Conservation (phyloP, 305 asterid genomes). For the Fraxinus latifolia region DNA sequence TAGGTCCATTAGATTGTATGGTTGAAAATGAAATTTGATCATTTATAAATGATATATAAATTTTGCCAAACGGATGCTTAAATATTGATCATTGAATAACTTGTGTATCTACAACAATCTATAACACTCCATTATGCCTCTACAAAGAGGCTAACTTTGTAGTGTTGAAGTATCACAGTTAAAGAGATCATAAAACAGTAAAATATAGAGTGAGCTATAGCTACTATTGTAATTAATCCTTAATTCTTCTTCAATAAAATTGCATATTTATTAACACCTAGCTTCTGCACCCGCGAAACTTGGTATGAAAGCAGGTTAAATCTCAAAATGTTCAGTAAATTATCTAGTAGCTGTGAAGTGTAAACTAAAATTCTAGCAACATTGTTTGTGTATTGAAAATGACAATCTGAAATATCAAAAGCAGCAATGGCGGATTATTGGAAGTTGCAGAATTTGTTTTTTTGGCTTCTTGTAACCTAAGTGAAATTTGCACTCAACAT, state of each 20-base stretch:
- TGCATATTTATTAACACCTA: background rate
- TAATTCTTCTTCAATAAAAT: background rate
- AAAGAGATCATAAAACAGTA: no score
- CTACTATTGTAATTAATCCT: background rate
- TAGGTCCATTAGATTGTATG: background rate
- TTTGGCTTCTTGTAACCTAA: background rate
- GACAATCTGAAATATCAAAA: background rate
- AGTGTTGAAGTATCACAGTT: background rate
- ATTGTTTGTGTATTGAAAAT: background rate
- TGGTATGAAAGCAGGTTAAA: background rate
- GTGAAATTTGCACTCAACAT: background rate
- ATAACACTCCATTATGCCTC: background rate
- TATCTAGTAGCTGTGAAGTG: background rate
- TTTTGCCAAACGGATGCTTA: background rate
- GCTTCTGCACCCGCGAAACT: background rate
- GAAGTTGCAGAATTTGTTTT: background rate
- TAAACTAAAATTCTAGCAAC: background rate
- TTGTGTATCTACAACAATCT: background rate
- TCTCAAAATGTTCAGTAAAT: background rate
- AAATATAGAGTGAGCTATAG: background rate
- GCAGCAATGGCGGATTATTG: background rate
- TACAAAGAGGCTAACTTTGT: background rate
- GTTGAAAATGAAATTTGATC: background rate
- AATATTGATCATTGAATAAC: background rate
- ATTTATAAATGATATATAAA: background rate